Evolutionary conservation across 2,329 filamentous ascomycete genomes (phyloP).

Genomic region (Microdochium trichocladiopsis): DNA sequence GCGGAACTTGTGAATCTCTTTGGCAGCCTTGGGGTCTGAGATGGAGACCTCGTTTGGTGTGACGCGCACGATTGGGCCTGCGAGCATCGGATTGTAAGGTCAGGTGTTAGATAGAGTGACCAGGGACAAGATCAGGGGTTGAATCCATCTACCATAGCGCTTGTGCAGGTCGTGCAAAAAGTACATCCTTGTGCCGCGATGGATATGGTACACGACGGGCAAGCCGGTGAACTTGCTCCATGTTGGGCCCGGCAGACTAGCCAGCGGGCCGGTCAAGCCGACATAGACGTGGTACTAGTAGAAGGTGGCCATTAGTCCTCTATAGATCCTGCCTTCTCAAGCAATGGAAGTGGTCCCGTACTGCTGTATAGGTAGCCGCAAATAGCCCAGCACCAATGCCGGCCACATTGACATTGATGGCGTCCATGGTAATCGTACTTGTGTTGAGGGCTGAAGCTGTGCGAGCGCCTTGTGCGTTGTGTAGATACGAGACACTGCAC

Average conservation of each 20-base stretch:
- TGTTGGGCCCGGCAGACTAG: constrained; percentile 15
- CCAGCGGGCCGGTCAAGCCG: constrained; percentile 9
- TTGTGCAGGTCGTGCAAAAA: constrained; percentile 15
- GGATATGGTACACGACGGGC: constrained; percentile 6
- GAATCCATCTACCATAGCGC: constrained; percentile 13
- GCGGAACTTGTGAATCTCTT: constrained; percentile 19
- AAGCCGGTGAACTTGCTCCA: constrained; percentile 13
- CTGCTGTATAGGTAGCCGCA: no score
- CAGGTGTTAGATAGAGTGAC: background rate
- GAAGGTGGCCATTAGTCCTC: no score
- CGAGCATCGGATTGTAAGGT: background rate
- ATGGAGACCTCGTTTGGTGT: constrained; percentile 16
- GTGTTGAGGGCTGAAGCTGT: no score
- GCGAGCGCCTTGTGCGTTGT: no score
- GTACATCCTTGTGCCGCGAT: constrained; percentile 8
- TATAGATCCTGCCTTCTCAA: no score
- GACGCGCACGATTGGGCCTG: constrained; percentile 18
- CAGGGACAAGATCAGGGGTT: no score
- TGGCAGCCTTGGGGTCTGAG: constrained; percentile 11
- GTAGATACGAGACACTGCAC: no score
- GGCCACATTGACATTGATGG: no score
- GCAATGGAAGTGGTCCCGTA: no score
- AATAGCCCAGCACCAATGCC: no score
- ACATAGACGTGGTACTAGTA: no score
- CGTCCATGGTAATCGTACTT: no score